phyloP scores from a whole-genome alignment of 768 basidiomycete genomes.

The Cystoderma amianthinum region DNA sequence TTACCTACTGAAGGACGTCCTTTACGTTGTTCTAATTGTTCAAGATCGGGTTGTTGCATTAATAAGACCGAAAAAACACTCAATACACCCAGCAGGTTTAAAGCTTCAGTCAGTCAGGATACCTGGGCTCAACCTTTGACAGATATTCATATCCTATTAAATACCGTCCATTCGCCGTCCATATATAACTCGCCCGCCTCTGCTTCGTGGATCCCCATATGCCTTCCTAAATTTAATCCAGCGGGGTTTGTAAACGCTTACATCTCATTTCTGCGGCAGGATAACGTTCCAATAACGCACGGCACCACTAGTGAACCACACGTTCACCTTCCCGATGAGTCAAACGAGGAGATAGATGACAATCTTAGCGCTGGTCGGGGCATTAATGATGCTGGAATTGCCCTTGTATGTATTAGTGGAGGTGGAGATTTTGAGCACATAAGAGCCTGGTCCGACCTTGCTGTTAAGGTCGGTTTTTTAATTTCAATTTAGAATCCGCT shows the following conservation, averaged over 20 bases:
- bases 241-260: constrained; percentile 89
- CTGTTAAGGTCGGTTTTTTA: constrained; percentile 41
- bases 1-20: constrained; percentile 54
- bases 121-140: constrained; percentile 2
- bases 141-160: constrained; percentile 92
- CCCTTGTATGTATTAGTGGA: constrained; percentile 75
- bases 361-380: not conserved
- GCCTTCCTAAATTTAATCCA: constrained; percentile 91
- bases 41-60: constrained; percentile 77
- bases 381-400: constrained; percentile 37
- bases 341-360: too few relatives aligned
- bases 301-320: too few relatives aligned
- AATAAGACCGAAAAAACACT: constrained; percentile 86
- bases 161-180: constrained; percentile 82
- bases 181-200: constrained; percentile 70
- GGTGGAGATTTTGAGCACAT: constrained; percentile 85
- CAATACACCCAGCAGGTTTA: constrained; percentile 86
- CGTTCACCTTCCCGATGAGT: too few relatives aligned
- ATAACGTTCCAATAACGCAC: too few relatives aligned
- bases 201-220: constrained; percentile 92
- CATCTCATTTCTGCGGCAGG: constrained; percentile 60
- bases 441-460: constrained; percentile 65
- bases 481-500: constrained; percentile 3
- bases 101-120: not conserved
- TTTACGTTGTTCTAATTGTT: constrained; percentile 87